phyloP scores from a whole-genome alignment of 1,139 yeast genomes.

The Sporopachydermia cereana region DNA sequence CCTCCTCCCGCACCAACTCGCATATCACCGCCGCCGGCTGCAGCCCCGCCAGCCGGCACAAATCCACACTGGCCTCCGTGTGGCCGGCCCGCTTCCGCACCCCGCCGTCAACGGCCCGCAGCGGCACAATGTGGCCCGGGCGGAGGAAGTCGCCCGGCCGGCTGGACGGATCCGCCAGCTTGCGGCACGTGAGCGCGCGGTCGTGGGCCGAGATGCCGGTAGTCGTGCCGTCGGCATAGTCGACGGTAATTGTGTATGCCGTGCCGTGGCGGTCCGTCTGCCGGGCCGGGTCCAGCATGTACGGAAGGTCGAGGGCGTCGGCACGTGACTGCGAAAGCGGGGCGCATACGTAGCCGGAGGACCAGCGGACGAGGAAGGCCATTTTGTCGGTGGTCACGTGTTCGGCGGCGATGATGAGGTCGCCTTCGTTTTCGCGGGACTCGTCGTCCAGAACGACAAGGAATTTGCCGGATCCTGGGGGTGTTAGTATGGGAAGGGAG shows the following conservation, averaged over 20 bases:
- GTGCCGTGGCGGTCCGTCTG: conserved; percentile 87
- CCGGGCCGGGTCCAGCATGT: conserved; percentile 45
- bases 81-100: conserved; percentile 84
- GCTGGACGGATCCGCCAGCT: conserved; percentile 50
- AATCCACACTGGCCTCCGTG: conserved; percentile 89
- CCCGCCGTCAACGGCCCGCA: conserved; percentile 84
- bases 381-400: conserved; percentile 68
- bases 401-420: conserved; percentile 85
- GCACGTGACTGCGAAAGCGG: conserved; percentile 76
- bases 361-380: conserved; percentile 86
- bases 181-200: conserved; percentile 71
- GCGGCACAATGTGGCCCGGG: conserved; percentile 92
- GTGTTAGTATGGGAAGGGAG: too few species aligned
- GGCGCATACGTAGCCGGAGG: conserved; percentile 87
- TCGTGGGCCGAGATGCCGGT: conserved; percentile 96
- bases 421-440: conserved; percentile 95
- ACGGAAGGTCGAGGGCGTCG: conserved; percentile 65
- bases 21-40: conserved; percentile 88
- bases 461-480: conserved; percentile 74
- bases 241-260: conserved; percentile 91
- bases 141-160: conserved; percentile 59
- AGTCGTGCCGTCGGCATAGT: conserved; percentile 77
- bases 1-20: conserved; percentile 86
- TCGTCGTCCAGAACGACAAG: conserved; percentile 94
- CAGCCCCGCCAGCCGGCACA: conserved; percentile 65